Evolutionary conservation across 257 asterid genomes (phyloP).

Genomic region (Salvia miltiorrhiza): DNA sequence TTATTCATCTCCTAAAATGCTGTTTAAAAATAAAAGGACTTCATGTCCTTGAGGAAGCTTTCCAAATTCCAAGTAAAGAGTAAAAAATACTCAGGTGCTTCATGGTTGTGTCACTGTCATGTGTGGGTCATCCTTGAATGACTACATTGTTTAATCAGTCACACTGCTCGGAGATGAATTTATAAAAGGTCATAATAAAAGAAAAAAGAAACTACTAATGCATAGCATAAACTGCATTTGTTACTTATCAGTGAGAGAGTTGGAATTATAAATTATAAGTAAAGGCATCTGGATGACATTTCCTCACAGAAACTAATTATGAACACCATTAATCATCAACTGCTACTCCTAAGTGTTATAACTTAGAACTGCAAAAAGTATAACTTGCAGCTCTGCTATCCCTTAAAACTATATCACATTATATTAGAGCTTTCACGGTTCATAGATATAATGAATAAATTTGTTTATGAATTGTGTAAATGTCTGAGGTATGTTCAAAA

Average conservation of each 20-base stretch:
- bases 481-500: constrained; percentile 18
- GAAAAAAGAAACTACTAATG: background rate
- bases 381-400: background rate
- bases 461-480: background rate
- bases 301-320: background rate
- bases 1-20: background rate
- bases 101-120: background rate
- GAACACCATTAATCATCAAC: background rate
- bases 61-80: background rate
- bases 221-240: background rate
- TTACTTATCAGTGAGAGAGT: background rate
- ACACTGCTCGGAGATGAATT: background rate
- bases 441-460: background rate
- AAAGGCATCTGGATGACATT: background rate
- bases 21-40: background rate
- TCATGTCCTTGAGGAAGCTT: background rate
- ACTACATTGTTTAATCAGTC: background rate
- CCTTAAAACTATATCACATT: background rate
- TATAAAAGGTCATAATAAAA: background rate
- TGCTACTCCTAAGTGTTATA: background rate
- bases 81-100: background rate
- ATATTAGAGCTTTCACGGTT: background rate
- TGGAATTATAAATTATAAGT: background rate
- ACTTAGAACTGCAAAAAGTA: background rate
- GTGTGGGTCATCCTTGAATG: background rate